Base-by-base conservation (phyloP, 2,329 filamentous ascomycete species). In the Chaetomiaceae sp. region DNA sequence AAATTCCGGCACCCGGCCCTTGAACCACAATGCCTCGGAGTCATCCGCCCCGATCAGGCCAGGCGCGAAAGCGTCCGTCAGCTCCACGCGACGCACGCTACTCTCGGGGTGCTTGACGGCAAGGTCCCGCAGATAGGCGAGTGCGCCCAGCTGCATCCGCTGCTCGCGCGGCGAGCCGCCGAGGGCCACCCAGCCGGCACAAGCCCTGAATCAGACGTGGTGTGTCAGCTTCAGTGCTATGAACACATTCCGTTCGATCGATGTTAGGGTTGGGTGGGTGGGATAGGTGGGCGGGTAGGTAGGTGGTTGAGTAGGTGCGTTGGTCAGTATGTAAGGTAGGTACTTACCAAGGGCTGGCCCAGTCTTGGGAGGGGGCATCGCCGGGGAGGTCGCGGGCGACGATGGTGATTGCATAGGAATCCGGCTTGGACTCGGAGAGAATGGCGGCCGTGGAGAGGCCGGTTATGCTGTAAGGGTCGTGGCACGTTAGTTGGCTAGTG, bases 381-480 rank as follows among this genome's bases (percentile, higher is more conserved):
- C 65, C 66, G 11, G 66, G 65, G 27, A 69, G 57, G 53, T 69
- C 56, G 20, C 61, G 56, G 10, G 65, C 68, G 16, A 67, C 59
- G 32, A 70, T 64, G n/a, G 66, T 70, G 14, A 69, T 53, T 10
- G 61, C 55, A 54, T 65, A 27, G 20, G 29, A 34, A 13, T n/a
- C n/a, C n/a, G 46, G 36, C 61, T 21, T 18, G 36, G 61, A 42
- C 25, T 53, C 42, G 7, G 65, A 57, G 20, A 70, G 61, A 10
- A 50, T 56, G 45, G 49, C 57, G 20, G 67, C 68, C 5, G 62
- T 64, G 5, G 63, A 51, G 57, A 70, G 59, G 48, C 49, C 49
- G 13, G 50, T 48, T 10, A 58, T 55, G 6, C 56, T 58, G 32
- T 10, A 10, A n/a, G 8, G 16, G n/a, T 18, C 6, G 36, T 5